Evolutionary conservation across 1,139 yeast species (phyloP).

Genomic region (Yamadazyma triangularis): DNA sequence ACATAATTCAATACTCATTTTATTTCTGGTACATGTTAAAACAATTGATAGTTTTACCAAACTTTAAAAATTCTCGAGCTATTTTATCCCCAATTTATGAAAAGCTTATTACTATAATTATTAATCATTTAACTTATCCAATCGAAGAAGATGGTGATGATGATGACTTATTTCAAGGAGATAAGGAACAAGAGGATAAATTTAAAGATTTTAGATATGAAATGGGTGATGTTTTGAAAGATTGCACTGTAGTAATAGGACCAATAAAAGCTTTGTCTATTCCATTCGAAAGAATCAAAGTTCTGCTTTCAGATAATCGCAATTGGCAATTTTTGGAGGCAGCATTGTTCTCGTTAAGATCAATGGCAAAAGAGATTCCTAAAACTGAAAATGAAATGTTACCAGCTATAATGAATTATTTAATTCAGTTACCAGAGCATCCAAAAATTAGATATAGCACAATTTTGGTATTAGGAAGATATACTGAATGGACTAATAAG

Average conservation of each 20-base stretch:
- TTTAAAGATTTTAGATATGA: constrained; percentile 92
- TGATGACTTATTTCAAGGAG: constrained; percentile 47
- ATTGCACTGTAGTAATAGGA: constrained; percentile 89
- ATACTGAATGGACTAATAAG: constrained; percentile 89
- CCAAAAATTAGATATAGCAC: constrained; percentile 89
- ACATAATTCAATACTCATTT: constrained; percentile 85
- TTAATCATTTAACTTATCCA: constrained; percentile 77
- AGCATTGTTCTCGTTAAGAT: constrained; percentile 81
- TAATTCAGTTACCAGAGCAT: constrained; percentile 76
- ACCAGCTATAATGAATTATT: constrained; percentile 72
- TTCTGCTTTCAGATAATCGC: constrained; percentile 25
- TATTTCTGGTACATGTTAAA: constrained; percentile 87
- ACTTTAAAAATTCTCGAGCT: constrained; percentile 57
- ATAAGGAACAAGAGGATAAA: constrained; percentile 83
- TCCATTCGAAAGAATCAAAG: constrained; percentile 53
- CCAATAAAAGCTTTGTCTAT: constrained; percentile 60
- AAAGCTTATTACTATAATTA: constrained; percentile 61
- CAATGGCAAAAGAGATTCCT: constrained; percentile 92
- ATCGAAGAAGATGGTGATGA: constrained; percentile 37
- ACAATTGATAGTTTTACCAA: constrained; percentile 62
- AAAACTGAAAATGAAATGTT: constrained; percentile 60
- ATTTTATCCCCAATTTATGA: constrained; percentile 58
- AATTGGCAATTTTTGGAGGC: constrained; percentile 91
- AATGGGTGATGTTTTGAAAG: constrained; percentile 94
- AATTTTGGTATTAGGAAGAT: constrained; percentile 86